These are phyloP conservation scores for Globisporangium barbulae DNA, from an alignment of 352 stramenopile species.

Conservation along the genomic window DNA sequence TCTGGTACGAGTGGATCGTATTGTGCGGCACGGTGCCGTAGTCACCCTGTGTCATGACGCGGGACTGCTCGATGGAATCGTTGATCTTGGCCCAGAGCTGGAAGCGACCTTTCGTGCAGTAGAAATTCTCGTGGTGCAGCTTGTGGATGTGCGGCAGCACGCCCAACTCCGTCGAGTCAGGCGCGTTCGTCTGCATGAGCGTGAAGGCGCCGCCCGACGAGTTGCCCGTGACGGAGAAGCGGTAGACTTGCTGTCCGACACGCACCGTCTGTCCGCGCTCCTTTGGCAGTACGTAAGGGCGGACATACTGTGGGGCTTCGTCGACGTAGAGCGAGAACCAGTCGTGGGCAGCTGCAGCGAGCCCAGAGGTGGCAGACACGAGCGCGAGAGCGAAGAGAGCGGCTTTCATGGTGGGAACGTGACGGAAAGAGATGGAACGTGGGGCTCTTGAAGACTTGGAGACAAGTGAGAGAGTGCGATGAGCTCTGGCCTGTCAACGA, in stretches of 20 bases:
- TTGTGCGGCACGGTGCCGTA: conserved; percentile 56
- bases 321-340: conserved; percentile 36
- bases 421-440: neutral
- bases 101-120: conserved; percentile 46
- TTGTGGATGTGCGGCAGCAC: conserved; percentile 57
- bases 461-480: neutral
- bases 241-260: conserved; percentile 43
- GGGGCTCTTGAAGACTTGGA: neutral
- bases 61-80: conserved; percentile 35
- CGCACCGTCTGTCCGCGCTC: conserved; percentile 31
- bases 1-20: conserved; percentile 55
- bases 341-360: neutral
- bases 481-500: neutral
- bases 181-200: conserved; percentile 44
- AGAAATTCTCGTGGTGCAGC: conserved; percentile 59
- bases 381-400: conserved; percentile 8
- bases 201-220: conserved; percentile 39
- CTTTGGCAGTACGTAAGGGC: conserved; percentile 49
- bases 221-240: conserved; percentile 51
- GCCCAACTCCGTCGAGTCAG: conserved; percentile 39
- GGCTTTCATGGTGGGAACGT: conserved; percentile 6
- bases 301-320: conserved; percentile 34
- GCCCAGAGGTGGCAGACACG: neutral
- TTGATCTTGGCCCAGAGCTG: conserved; percentile 46
- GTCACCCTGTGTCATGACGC: conserved; percentile 46